Evolutionary conservation across 805 yeast genomes (phyloP).

Genomic region (Debaryomyces maramus): DNA sequence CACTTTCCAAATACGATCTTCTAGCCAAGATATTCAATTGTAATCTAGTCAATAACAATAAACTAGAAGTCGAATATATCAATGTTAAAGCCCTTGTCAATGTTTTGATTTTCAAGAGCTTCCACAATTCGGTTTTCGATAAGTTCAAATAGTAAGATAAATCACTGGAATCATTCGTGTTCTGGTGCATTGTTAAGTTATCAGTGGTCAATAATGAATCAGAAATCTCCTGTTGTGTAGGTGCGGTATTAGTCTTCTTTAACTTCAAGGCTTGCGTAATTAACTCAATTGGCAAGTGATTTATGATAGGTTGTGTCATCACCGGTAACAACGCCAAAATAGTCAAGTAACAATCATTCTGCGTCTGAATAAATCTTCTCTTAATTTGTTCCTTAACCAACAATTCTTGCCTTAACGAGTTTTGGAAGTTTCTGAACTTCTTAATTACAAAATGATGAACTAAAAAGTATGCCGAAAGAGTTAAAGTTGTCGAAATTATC

Average conservation of each 20-base stretch:
- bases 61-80: constrained; percentile 63
- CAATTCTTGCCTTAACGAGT: constrained; percentile 40
- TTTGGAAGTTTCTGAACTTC: constrained; percentile 40
- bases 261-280: constrained; percentile 69
- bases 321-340: constrained; percentile 81
- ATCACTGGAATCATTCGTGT: constrained; percentile 20
- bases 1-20: constrained; percentile 77
- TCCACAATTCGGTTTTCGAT: constrained; percentile 67
- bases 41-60: constrained; percentile 76
- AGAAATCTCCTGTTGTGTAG: constrained; percentile 31
- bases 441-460: constrained; percentile 40
- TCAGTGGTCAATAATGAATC: constrained; percentile 47
- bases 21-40: constrained; percentile 89
- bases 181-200: constrained; percentile 36
- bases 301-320: constrained; percentile 61
- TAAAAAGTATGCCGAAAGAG: constrained; percentile 37
- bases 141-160: constrained; percentile 25
- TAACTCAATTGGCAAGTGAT: constrained; percentile 65
- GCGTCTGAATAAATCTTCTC: constrained; percentile 86
- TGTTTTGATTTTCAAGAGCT: constrained; percentile 71
- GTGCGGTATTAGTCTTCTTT: constrained; percentile 42
- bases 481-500: constrained; percentile 31
- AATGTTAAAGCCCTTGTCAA: constrained; percentile 71
- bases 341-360: constrained; percentile 83
- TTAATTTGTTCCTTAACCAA: constrained; percentile 55